Conservation (phyloP, 2,329 filamentous ascomycete species). For the Colletotrichum limetticola region DNA sequence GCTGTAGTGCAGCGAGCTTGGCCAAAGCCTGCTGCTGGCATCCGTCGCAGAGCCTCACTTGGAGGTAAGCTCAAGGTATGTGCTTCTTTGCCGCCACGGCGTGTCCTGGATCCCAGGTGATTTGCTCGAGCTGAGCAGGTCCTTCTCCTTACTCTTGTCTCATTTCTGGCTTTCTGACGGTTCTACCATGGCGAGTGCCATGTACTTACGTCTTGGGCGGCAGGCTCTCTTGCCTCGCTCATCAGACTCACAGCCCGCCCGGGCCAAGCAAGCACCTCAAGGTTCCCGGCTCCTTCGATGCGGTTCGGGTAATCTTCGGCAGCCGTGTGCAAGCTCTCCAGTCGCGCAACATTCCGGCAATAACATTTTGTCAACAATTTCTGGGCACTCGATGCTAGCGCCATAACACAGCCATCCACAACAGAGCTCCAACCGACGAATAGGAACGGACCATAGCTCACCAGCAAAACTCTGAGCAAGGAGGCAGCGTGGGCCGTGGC, state of each 20-base stretch:
- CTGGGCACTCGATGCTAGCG: slow-evolving; percentile 31
- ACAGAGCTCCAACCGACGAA: slow-evolving; percentile 22
- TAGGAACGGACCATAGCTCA: slow-evolving; percentile 13
- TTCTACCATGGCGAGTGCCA: neutral
- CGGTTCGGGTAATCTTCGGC: slow-evolving; percentile 33
- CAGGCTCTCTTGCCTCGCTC: slow-evolving; percentile 18
- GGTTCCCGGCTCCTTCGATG: neutral
- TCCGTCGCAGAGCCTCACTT: slow-evolving; percentile 32
- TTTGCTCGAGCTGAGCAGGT: slow-evolving; percentile 9
- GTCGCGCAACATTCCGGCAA: slow-evolving; percentile 25
- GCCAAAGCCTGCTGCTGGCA: slow-evolving; percentile 26
- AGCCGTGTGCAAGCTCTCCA: neutral
- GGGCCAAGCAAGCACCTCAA: neutral
- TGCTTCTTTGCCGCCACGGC: slow-evolving; percentile 6
- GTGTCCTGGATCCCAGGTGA: neutral
- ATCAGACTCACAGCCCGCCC: slow-evolving; percentile 1
- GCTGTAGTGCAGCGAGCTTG: slow-evolving; percentile 8
- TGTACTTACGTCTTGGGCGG: neutral
- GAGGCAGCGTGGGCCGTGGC: neutral
- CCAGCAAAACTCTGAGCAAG: slow-evolving; percentile 28
- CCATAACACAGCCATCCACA: slow-evolving; percentile 35
- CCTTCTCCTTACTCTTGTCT: neutral
- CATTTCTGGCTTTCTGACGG: neutral
- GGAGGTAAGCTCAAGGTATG: slow-evolving; percentile 33
- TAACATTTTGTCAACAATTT: slow-evolving; percentile 30